These are phyloP conservation scores for Deinandra increscens DNA, from an alignment of 129 eudicot species.

Conservation along the genomic window DNA sequence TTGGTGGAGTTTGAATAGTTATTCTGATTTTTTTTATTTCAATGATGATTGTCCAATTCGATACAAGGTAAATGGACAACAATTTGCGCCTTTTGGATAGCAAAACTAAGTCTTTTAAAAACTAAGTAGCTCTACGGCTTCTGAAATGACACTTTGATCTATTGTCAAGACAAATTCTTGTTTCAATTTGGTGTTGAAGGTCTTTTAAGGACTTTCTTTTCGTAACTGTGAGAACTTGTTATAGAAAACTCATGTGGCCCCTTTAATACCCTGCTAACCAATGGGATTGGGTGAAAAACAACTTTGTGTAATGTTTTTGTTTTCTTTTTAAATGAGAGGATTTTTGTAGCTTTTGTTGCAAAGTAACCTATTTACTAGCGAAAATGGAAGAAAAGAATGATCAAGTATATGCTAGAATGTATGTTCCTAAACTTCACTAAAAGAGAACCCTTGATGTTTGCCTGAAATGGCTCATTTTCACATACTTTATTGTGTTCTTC, in stretches of 20 bases:
- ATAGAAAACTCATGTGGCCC: too few species aligned
- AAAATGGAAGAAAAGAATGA: not conserved
- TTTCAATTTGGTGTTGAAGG: too few species aligned
- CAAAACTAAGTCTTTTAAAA: too few species aligned
- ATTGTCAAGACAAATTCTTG: not conserved
- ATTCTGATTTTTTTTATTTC: too few species aligned
- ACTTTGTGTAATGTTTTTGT: not conserved
- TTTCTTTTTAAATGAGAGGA: not conserved
- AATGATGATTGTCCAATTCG: too few species aligned
- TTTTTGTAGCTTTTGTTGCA: not conserved
- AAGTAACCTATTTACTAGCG: not conserved
- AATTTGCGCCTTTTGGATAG: too few species aligned
- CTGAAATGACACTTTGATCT: slow-evolving; percentile 1
- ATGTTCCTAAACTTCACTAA: not conserved
- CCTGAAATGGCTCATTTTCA: not conserved
- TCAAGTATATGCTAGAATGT: not conserved
- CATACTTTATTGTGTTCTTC: not conserved
- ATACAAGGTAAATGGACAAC: too few species aligned
- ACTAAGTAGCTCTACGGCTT: too few species aligned
- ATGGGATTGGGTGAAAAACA: too few species aligned
- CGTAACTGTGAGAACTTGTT: too few species aligned
- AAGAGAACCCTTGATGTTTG: not conserved
- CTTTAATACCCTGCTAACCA: not conserved
- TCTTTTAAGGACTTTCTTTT: too few species aligned
- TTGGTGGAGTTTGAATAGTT: not conserved